Evolutionary conservation across 352 stramenopile genomes (phyloP).

Genomic region (Phytophthora sojae): DNA sequence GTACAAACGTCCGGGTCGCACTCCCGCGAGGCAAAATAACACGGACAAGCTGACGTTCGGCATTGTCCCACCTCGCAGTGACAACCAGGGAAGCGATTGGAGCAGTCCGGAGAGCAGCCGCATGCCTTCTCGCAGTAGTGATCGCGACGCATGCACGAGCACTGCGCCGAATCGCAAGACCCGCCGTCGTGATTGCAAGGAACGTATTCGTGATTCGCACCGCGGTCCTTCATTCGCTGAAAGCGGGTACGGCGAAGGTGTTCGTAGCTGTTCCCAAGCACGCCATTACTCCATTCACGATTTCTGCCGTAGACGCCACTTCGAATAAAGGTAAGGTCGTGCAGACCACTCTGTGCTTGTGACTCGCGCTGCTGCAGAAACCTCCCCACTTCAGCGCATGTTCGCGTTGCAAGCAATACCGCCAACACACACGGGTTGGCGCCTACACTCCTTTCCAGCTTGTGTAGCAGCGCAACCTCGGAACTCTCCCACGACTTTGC

Average conservation of each 20-base stretch:
- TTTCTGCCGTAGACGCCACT: constrained; percentile 24
- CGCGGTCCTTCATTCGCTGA: constrained; percentile 85
- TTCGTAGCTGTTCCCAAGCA: constrained; percentile 69
- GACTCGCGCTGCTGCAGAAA: constrained; percentile 24
- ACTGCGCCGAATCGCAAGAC: constrained; percentile 70
- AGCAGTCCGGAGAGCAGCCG: constrained; percentile 67
- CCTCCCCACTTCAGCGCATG: constrained; percentile 48
- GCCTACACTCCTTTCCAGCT: constrained; percentile 49
- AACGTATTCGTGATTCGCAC: constrained; percentile 77
- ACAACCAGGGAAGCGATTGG: constrained; percentile 82
- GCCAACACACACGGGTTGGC: constrained; percentile 53
- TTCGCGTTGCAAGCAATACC: constrained; percentile 48
- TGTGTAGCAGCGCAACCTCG: constrained; percentile 56
- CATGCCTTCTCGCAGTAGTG: constrained; percentile 84
- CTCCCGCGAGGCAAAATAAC: constrained; percentile 73
- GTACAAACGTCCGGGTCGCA: constrained; percentile 77
- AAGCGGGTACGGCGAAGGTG: constrained; percentile 73
- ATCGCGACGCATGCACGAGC: constrained; percentile 83
- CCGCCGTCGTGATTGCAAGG: constrained; percentile 67
- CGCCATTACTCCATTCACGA: constrained; percentile 40
- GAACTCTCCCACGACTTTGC: constrained; percentile 42
- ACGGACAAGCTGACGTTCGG: constrained; percentile 66
- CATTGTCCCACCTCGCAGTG: constrained; percentile 67
- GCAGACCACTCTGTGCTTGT: constrained; percentile 15
- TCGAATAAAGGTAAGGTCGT: constrained; percentile 22